Evolutionary conservation across 116 monocot species (phyloP), one percentile per base, ranked within the genome.

Genomic region (Cymodocea nodosa): DNA sequence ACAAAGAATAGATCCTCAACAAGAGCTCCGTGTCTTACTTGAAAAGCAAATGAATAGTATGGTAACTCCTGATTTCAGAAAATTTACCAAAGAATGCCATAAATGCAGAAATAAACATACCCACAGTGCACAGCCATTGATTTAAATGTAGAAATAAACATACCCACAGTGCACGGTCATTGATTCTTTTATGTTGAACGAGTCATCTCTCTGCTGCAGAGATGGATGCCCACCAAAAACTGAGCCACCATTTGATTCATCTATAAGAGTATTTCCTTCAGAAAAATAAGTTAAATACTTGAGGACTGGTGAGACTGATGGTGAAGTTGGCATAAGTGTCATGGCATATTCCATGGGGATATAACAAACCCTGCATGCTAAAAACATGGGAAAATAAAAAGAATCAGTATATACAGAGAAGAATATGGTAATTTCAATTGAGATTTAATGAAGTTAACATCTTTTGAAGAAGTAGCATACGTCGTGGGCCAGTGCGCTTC

Each of bases 81-180:
- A 49, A 48, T 22, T 37, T 15, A 23, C 57, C 12, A 13, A 56
- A 36, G 19, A 30, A 44, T 44, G 44, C 44, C 44, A 44, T 25
- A 54, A 6, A 56, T 0, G 11, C 25, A 8, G 14, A 77, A 51
- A 0, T 17, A 65, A 74, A 48, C 83, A 75, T 92, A 98, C 98
- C 98, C 98, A 75, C 98, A 98, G 70, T 88, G 81, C 49, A 97
- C 82, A 65, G 78, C 76, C 91, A 97, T 91, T 14, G 92, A 85
- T 61, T 97, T n/a, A n/a, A n/a, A 64, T 0, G 12, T 49, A 9
- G 15, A 77, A 52, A 0, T n/a, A 65, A 74, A 48, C 83, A 75
- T 92, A 98, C 98, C 98, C 98, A 75, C 98, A 98, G 68, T 89
- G 81, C 50, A 98, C 80, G 66, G 77, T 77, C 92, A 98, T 92